phyloP scores from a whole-genome alignment of 2,329 filamentous ascomycete species.

The Hirsutella rhossiliensis region DNA sequence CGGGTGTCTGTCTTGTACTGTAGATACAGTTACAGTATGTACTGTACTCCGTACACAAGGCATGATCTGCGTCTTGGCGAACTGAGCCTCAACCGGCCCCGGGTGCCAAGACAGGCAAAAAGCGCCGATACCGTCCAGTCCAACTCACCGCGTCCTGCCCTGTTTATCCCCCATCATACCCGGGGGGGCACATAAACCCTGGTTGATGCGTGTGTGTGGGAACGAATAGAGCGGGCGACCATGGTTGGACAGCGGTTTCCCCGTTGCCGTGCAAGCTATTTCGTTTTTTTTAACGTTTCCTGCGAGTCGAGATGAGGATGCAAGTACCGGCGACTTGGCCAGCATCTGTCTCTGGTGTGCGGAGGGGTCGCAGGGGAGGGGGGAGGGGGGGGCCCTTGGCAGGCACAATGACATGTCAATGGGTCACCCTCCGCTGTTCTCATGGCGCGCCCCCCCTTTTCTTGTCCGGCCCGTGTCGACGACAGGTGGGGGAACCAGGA shows the following conservation, averaged over 20 bases:
- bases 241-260: background rate
- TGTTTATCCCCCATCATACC: no score
- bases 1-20: no score
- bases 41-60: no score
- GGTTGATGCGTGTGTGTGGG: no score
- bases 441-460: no score
- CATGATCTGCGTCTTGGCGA: background rate
- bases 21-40: no score
- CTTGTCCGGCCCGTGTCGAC: no score
- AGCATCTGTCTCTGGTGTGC: background rate
- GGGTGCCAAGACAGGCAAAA: background rate
- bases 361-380: background rate
- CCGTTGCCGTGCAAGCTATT: background rate
- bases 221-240: no score
- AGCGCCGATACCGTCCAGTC: background rate
- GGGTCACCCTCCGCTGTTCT: no score
- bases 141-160: background rate
- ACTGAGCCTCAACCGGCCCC: background rate
- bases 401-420: background rate
- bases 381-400: background rate
- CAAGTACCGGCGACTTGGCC: background rate
- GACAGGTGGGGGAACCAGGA: background rate
- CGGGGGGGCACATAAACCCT: no score
- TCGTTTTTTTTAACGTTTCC: background rate
- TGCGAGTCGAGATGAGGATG: background rate